phyloP scores from a whole-genome alignment of 1,139 yeast genomes.

The Meyerozyma guilliermondii region DNA sequence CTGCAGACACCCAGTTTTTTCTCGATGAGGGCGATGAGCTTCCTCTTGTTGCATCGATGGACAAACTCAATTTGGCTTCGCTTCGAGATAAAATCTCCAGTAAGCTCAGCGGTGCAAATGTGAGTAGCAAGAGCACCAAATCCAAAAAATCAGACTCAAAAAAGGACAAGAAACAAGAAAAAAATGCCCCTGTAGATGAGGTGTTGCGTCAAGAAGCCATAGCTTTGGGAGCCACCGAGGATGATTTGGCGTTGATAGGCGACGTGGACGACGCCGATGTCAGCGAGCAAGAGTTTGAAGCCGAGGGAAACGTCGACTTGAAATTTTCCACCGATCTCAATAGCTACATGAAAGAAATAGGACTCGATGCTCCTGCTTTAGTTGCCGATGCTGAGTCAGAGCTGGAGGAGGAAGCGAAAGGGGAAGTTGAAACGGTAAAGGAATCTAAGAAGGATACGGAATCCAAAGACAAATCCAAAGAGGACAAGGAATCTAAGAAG shows the following conservation, averaged over 20 bases:
- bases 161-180: conserved; percentile 11
- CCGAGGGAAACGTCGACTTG: conserved; percentile 35
- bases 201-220: conserved; percentile 64
- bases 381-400: conserved; percentile 28
- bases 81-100: conserved; percentile 54
- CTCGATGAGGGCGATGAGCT: neutral
- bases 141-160: conserved; percentile 12
- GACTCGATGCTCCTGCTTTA: conserved; percentile 44
- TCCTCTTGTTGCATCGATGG: neutral
- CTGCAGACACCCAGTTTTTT: conserved; percentile 1
- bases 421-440: too few species aligned
- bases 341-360: conserved; percentile 64
- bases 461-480: neutral
- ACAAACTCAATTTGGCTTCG: conserved; percentile 41
- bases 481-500: too few species aligned
- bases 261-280: conserved; percentile 52
- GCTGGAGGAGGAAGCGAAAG: neutral
- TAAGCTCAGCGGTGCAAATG: conserved; percentile 26
- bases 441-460: too few species aligned
- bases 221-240: conserved; percentile 64
- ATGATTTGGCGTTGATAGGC: conserved; percentile 50
- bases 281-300: conserved; percentile 59
- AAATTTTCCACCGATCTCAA: conserved; percentile 54
- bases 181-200: conserved; percentile 23
- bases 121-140: conserved; percentile 13